Base-by-base conservation (phyloP, 495 filamentous ascomycete genomes). In the Aspergillus wentii region DNA sequence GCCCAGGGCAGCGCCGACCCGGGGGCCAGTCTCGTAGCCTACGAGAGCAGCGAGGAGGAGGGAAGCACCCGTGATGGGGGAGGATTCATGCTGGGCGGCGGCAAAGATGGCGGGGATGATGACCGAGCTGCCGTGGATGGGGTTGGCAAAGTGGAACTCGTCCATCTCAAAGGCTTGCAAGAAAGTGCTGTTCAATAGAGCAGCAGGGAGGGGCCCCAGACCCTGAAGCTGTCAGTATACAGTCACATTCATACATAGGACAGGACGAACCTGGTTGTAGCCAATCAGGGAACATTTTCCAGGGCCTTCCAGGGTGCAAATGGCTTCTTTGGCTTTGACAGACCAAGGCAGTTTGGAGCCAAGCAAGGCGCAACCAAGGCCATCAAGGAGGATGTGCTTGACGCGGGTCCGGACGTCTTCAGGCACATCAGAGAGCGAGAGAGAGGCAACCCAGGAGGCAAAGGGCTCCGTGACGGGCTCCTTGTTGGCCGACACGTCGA, bases 301-400 rank as follows among this genome's bases (percentile, higher is more conserved):
- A 4, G 40, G 20, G 3, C 43, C 28, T 33, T 70, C 68, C 20
- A 67, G 47, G 6, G 43, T 38, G 3, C 60, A 31, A 3, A 67
- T 31, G 7, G 51, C 59, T 3, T 56, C 33, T 14, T 56, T 43
- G 1, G 59, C 64, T 14, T 52, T 54, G 30, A 62, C 49, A 1
- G 62, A 67, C 56, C 61, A 67, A 7, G 57, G 60, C 8, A 68
- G 43, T 22, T 55, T 57, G 21, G 67, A 46, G 3, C 66, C 69
- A 8, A 69, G 44, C 4, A 71, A 33, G n/a, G 43, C 62, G 37
- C 64, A 71, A 2, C 45, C 57, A 1, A 70, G 35, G 27, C 66
- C 66, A 35, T 72, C 67, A 0, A 71, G 49, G 15, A 71, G 58
- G 8, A 70, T 51, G 47, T 70, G 52, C 42, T 70, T 72, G 5